Base-by-base conservation (phyloP, 805 yeast genomes). In the Metschnikowia dekortorum region DNA sequence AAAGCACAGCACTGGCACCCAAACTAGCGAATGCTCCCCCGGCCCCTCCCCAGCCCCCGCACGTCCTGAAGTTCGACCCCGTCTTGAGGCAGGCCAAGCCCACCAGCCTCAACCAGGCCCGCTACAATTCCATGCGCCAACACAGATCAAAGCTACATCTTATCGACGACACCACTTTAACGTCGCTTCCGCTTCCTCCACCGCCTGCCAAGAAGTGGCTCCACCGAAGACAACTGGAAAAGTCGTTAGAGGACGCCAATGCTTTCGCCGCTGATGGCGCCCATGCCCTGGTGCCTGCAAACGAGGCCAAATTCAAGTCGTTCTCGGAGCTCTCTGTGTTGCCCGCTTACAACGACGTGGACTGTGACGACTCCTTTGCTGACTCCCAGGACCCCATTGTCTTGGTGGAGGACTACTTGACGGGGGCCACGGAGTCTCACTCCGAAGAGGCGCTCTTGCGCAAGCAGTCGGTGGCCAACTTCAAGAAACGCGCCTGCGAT, bases 391-490 rank as follows among this genome's bases (percentile, higher is more conserved):
- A 70, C 43, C 77, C 71, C 8, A 72, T 70, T 13, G 81, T 81
- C 1, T 61, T 82, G 16, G 75, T 82, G 8, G 87, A 82, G 56
- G 87, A 82, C 57, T 82, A 82, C 59, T 70, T 82, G 54, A 33
- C 58, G 16, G 52, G 50, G 10, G 56, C 65, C 6, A 40, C 46
- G 3, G 59, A 49, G 18, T 9, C 37, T 2, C 47, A 41, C 10
- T 47, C 54, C 6, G 40, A 48, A 29, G 49, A 48, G 34, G 38
- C 44, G 13, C 43, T 69, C 26, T 50, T 60, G 30, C 63, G 69
- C 34, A 68, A 70, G 50, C 59, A 64, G 49, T 69, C 74, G 3
- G 57, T 73, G 48, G 77, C 76, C 7, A 65, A 61, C 31, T 73
- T 73, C 58, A 73, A 73, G 49, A 63, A 64, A 48, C 50, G 58